Percentiles rank a stretch among this genome's conserved stretches.
Evolutionary conservation across 1,284 basidiomycete species (phyloP).

Genomic region (Xerocomus cyaneibrunnescens): DNA sequence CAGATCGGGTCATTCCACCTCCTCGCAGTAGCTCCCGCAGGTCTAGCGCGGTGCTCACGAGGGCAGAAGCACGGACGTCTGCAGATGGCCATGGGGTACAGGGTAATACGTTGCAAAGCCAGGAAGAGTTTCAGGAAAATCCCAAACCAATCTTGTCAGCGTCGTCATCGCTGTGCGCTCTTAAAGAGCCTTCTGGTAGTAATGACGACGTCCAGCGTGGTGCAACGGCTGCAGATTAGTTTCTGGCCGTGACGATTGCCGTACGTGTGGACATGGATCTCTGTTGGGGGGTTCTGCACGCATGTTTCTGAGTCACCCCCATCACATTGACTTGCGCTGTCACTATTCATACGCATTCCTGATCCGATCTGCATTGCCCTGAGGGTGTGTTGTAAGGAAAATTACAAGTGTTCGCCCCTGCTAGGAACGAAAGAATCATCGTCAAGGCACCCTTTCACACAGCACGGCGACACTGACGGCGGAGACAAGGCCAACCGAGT

Average conservation of each 20-base stretch:
- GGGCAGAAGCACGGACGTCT: conserved; percentile 5
- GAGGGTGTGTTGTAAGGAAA: not conserved
- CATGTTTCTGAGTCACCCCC: no score
- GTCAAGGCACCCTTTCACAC: conserved; percentile 22
- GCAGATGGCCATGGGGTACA: conserved; percentile 8
- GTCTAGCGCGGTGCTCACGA: conserved; percentile 5
- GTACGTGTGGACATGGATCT: conserved; percentile 9
- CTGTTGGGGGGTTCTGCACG: not conserved
- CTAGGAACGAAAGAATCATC: conserved; percentile 6
- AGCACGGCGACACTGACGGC: not conserved
- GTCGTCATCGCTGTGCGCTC: conserved; percentile 1
- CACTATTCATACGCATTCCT: conserved; percentile 17
- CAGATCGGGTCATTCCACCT: conserved; percentile 20
- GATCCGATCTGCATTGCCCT: conserved; percentile 21
- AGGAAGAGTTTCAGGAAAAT: conserved; percentile 8
- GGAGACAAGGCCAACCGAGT: not conserved
- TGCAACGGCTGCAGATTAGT: conserved; percentile 13
- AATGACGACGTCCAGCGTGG: conserved; percentile 9
- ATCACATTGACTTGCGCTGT: conserved; percentile 7
- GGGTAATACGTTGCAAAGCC: conserved; percentile 3
- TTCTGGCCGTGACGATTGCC: conserved; percentile 12
- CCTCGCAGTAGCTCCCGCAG: conserved; percentile 21
- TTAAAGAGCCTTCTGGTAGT: conserved; percentile 7
- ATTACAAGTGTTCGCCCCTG: conserved; percentile 1
- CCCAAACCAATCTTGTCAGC: conserved; percentile 8